These are phyloP conservation scores for Trichosanthes truncata DNA, from an alignment of 306 rosid species.

Conservation along the genomic window DNA sequence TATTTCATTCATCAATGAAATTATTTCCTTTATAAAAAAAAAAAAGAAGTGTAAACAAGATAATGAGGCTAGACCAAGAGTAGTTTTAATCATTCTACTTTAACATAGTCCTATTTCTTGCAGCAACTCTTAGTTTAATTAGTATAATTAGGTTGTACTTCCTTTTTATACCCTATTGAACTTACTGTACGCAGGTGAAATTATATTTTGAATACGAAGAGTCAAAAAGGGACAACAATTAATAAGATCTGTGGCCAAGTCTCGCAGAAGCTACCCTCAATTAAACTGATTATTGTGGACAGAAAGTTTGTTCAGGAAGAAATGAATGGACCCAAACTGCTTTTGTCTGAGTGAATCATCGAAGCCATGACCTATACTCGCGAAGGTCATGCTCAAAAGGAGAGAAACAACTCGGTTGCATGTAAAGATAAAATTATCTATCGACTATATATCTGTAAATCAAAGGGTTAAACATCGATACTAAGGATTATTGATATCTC, in stretches of 20 bases:
- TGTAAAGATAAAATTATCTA: too few species aligned
- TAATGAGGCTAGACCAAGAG: not conserved
- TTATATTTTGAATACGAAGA: not conserved
- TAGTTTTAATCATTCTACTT: not conserved
- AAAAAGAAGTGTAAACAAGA: not conserved
- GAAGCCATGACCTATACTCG: not conserved
- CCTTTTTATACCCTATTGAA: not conserved
- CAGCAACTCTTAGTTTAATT: not conserved
- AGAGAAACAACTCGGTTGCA: too few species aligned
- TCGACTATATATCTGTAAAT: too few species aligned
- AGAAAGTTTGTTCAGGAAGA: not conserved
- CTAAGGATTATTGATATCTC: too few species aligned
- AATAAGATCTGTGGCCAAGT: not conserved
- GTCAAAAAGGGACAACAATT: not conserved
- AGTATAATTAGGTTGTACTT: not conserved
- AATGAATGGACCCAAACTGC: not conserved
- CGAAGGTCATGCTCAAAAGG: not conserved
- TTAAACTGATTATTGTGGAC: not conserved
- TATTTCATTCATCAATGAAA: too few species aligned
- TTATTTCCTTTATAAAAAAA: too few species aligned
- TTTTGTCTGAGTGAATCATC: not conserved
- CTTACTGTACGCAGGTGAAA: not conserved
- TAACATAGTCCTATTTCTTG: not conserved
- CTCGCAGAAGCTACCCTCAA: not conserved
- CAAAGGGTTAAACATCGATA: too few species aligned